phyloP scores from a whole-genome alignment of 441 rosid species.

The Gossypium davidsonii region DNA sequence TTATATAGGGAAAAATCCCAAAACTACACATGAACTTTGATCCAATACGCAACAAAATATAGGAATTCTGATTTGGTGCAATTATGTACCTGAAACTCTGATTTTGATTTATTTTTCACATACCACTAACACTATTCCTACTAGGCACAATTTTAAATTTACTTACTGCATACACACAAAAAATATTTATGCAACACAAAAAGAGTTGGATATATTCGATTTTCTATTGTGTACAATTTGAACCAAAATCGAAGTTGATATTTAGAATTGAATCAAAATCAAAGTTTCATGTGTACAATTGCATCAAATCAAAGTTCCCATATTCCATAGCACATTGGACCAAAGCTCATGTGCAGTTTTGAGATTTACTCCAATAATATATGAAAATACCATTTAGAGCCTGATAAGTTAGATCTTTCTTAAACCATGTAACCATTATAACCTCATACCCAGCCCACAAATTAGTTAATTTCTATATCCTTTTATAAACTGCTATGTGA shows the following conservation, averaged over 20 bases:
- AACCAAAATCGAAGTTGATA: background rate
- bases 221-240: too few species aligned
- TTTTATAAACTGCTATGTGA: background rate
- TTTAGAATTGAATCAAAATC: background rate
- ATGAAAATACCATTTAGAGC: background rate
- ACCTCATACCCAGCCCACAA: background rate
- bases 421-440: background rate
- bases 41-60: background rate
- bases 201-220: background rate
- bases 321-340: background rate
- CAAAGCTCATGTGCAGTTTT: background rate
- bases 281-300: background rate
- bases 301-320: background rate
- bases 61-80: background rate
- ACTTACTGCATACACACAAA: background rate
- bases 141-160: background rate
- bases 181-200: background rate
- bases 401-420: background rate
- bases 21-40: background rate
- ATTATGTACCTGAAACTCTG: background rate
- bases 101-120: background rate
- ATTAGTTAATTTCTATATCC: background rate
- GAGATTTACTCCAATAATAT: background rate
- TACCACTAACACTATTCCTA: background rate
- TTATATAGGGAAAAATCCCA: background rate